A percentile compares a stretch with the other conserved stretches of the same genome.
Conservation (phyloP, 345 rosid species). For the Eucalyptus curtisii region DNA sequence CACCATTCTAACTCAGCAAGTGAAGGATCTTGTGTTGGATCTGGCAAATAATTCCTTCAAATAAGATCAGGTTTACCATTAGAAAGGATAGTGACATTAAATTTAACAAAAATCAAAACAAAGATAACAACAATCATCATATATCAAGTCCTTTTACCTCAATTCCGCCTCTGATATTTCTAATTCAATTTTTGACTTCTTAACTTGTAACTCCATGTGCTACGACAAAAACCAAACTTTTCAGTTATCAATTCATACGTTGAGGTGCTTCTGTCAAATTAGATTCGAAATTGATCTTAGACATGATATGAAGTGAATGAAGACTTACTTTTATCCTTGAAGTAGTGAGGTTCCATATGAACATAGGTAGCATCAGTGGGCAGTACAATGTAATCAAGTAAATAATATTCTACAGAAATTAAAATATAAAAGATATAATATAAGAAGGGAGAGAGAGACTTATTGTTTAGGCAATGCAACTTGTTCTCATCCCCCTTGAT, state of each 20-base stretch:
- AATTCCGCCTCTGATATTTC: not conserved
- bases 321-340: slow-evolving; percentile 5
- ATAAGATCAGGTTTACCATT: not conserved
- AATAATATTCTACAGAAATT: not conserved
- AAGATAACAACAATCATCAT: not conserved
- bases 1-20: not conserved
- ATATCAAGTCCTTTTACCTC: not conserved
- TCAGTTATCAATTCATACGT: not conserved
- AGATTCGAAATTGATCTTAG: no score
- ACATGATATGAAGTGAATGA: not conserved
- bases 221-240: not conserved
- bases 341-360: not conserved
- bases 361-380: not conserved
- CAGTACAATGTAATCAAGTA: not conserved
- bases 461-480: not conserved
- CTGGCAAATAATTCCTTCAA: not conserved
- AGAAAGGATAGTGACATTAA: not conserved
- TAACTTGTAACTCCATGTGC: slow-evolving; percentile 1
- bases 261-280: not conserved
- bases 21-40: not conserved
- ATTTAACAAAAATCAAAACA: not conserved
- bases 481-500: slow-evolving; percentile 2
- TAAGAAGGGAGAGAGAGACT: not conserved
- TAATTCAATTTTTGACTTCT: not conserved
- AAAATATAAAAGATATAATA: not conserved